A percentile compares a stretch with the other conserved stretches of the same genome.
Evolutionary conservation across 257 asterid species (phyloP).

Genomic region (Rhazya stricta): DNA sequence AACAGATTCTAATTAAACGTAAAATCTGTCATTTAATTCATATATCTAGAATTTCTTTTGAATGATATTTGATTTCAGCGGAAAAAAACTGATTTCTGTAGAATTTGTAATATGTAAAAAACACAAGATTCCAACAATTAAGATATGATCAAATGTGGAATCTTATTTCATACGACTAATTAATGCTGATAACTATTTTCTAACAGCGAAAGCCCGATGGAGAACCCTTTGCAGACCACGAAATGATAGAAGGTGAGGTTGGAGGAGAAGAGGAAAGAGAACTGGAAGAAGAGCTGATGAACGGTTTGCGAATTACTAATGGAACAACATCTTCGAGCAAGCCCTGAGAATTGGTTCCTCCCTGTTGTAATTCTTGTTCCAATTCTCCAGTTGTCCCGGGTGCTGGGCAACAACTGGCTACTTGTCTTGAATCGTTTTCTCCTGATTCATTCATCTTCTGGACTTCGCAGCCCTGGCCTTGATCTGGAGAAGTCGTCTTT

Average conservation of each 20-base stretch:
- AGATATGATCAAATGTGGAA: not conserved
- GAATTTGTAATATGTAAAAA: not conserved
- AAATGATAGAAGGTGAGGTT: slow-evolving; percentile 46
- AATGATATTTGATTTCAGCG: not conserved
- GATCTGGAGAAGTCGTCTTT: slow-evolving; percentile 27
- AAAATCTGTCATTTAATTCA: too few relatives aligned
- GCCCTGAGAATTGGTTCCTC: slow-evolving; percentile 38
- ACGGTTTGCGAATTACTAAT: slow-evolving; percentile 54
- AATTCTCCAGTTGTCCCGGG: slow-evolving; percentile 14
- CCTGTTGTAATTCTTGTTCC: slow-evolving; percentile 7
- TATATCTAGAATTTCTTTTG: not conserved
- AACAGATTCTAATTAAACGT: too few relatives aligned
- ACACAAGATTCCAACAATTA: not conserved
- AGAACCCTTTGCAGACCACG: slow-evolving; percentile 42
- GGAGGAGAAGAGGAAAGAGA: slow-evolving; percentile 46
- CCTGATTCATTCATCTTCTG: slow-evolving; percentile 21
- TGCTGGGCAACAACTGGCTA: not conserved
- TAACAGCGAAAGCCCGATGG: slow-evolving; percentile 12
- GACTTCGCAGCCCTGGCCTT: slow-evolving; percentile 16
- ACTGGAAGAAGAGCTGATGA: slow-evolving; percentile 31
- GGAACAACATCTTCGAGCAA: slow-evolving; percentile 94
- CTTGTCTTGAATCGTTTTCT: not conserved
- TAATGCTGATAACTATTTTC: not conserved
- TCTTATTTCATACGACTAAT: not conserved
- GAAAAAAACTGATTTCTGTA: too few relatives aligned